Percentiles rank a stretch among this genome's conserved stretches.
Conservation (phyloP, 345 rosid genomes). For the Populus ilicifolia region DNA sequence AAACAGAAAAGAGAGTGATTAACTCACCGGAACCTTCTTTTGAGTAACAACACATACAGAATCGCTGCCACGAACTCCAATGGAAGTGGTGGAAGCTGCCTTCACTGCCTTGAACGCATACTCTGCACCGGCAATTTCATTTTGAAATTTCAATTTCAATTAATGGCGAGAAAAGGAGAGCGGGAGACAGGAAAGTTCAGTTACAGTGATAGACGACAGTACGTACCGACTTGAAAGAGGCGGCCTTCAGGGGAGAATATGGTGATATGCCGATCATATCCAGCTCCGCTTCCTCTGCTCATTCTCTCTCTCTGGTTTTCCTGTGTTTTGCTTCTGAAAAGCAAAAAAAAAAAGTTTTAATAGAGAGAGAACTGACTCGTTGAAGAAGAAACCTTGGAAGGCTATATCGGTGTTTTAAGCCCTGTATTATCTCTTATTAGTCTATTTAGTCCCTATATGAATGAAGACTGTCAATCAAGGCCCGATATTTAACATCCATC, state of each 20-base stretch:
- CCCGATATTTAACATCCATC: not conserved
- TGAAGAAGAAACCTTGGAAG: not conserved
- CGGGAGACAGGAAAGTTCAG: not conserved
- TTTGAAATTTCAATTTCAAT: not conserved
- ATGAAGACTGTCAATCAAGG: not conserved
- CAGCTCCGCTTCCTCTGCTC: constrained; percentile 88
- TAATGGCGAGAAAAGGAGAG: not conserved
- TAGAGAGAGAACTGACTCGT: not conserved
- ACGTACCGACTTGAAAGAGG: constrained; percentile 79
- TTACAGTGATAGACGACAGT: not conserved
- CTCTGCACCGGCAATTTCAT: constrained; percentile 34
- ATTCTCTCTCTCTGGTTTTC: constrained; percentile 23
- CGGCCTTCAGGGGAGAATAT: constrained; percentile 91
- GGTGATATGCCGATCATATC: constrained; percentile 85
- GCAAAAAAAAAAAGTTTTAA: not conserved
- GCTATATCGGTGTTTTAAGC: not conserved
- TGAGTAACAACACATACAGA: constrained; percentile 95
- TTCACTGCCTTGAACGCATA: constrained; percentile 98
- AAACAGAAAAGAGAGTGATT: not conserved
- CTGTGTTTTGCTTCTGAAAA: not conserved
- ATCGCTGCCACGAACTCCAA: constrained; percentile 92
- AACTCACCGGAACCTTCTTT: constrained; percentile 96
- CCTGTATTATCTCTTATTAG: not conserved
- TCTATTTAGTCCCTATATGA: not conserved
- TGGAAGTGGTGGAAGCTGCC: constrained; percentile 91